These are phyloP conservation scores for Candida glaebosa DNA, from an alignment of 805 yeast species.

Conservation along the genomic window DNA sequence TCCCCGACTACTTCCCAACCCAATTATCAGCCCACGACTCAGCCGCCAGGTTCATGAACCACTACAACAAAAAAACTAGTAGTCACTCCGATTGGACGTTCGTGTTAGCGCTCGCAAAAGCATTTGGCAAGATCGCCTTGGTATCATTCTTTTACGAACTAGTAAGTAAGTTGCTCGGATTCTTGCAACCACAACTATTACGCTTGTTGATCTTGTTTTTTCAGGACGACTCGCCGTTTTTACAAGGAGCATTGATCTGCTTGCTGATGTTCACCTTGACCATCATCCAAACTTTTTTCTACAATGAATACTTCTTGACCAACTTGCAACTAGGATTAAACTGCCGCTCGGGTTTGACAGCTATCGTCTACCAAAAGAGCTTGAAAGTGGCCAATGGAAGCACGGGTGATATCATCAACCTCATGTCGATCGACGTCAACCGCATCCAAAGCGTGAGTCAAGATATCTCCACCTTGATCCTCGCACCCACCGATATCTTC, in stretches of 20 bases:
- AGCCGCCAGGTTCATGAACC: slow-evolving; percentile 13
- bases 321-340: slow-evolving; percentile 62
- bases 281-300: slow-evolving; percentile 54
- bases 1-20: slow-evolving; percentile 24
- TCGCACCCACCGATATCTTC: slow-evolving; percentile 56
- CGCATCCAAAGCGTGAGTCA: slow-evolving; percentile 59
- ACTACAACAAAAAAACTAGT: slow-evolving; percentile 12
- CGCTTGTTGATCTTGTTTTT: slow-evolving; percentile 61
- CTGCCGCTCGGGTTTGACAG: slow-evolving; percentile 60
- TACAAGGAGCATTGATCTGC: slow-evolving; percentile 63
- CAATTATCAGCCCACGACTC: slow-evolving; percentile 20
- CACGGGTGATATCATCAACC: slow-evolving; percentile 77
- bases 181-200: slow-evolving; percentile 83
- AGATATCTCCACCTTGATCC: slow-evolving; percentile 50
- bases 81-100: slow-evolving; percentile 8
- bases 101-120: slow-evolving; percentile 16
- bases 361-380: slow-evolving; percentile 70
- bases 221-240: slow-evolving; percentile 41
- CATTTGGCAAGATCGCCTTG: slow-evolving; percentile 24
- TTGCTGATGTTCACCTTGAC: slow-evolving; percentile 60
- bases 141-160: slow-evolving; percentile 23
- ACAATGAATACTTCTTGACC: slow-evolving; percentile 64
- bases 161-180: slow-evolving; percentile 27
- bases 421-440: slow-evolving; percentile 72
- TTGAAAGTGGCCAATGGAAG: slow-evolving; percentile 60